Percentiles rank a stretch among this genome's conserved stretches.
Evolutionary conservation across 1,284 basidiomycete species (phyloP).

Genomic region (Microbotryum silenes-acaulis): DNA sequence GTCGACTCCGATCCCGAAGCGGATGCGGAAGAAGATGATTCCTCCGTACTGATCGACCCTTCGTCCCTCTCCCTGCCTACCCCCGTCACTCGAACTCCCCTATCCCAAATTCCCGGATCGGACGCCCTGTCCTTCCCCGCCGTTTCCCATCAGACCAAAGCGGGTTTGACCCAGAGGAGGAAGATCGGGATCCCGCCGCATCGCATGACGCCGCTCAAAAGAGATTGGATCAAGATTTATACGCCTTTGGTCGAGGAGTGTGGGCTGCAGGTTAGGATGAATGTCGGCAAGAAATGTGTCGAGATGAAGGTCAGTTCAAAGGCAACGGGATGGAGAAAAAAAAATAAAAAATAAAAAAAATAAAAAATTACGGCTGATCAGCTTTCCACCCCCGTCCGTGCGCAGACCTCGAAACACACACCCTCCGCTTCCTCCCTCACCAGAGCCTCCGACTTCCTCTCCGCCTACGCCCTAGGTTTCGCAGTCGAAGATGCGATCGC

Average conservation of each 20-base stretch:
- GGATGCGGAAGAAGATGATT: conserved; percentile 31
- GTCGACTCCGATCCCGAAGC: conserved; percentile 4
- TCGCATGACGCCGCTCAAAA: conserved; percentile 92
- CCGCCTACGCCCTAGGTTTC: conserved; percentile 89
- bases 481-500: conserved; percentile 83
- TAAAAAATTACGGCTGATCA: not conserved
- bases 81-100: conserved; percentile 20
- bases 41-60: conserved; percentile 35
- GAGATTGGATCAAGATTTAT: conserved; percentile 96
- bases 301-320: conserved; percentile 69
- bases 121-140: conserved; percentile 29
- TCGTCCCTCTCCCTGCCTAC: conserved; percentile 22
- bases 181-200: conserved; percentile 82
- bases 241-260: conserved; percentile 91
- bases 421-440: conserved; percentile 52
- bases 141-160: conserved; percentile 17
- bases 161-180: conserved; percentile 25
- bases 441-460: conserved; percentile 97
- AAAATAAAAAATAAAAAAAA: too few relatives aligned
- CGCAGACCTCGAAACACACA: conserved; percentile 86
- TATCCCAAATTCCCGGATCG: conserved; percentile 12
- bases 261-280: conserved; percentile 93
- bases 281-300: conserved; percentile 75
- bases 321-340: too few relatives aligned
- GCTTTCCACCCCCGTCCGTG: not conserved